Evolutionary conservation across 2,329 filamentous ascomycete genomes (phyloP), one percentile per base, ranked within the genome.

Genomic region (Ceratocystis papillata): DNA sequence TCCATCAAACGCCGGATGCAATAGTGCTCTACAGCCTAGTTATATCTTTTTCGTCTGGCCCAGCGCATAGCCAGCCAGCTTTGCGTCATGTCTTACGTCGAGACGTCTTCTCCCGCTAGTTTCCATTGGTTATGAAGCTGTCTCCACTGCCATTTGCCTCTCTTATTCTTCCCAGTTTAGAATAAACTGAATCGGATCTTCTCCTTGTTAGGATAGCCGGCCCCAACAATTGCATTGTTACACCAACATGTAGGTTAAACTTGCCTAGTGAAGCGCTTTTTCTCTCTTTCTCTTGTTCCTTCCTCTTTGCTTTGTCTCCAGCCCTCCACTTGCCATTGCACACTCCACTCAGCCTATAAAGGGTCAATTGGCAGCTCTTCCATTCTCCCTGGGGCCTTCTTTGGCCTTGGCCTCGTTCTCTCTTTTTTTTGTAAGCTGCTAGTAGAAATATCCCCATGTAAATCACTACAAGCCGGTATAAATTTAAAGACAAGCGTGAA

Each of bases 221-320:
- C 15, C 46, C 48, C 48, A 53, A 53, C 48, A 53, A 53, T 25
- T 25, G 48, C 48, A 53, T 53, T 53, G 48, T 53, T 53, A 25
- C 48, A 53, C 48, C 48, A 53, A 53, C 20, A 53, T 10, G 20
- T 17, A 8, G 20, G 48, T 25, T 53, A 25, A 53, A 53, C 48
- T 25, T 53, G 48, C 48, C 48, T 10, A 12, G 25, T 22, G 25
- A 53, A 53, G 48, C 0, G 20, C 20, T 53, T 53, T 25, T 53
- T 22, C 20, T 53, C n/a, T 48, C n/a, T 48, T 20, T 4, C 46
- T 46, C 45, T 17, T 46, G 2, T 48, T 20, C 15, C 20, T 20
- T 48, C n/a, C 20, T 22, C n/a, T 10, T 25, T 53, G 10, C 20
- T 53, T 5, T 12, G 33, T 10, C 33, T 37, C 33, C 8, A 10